Percentiles rank a stretch among this genome's conserved stretches.
Evolutionary conservation across 805 yeast genomes (phyloP).

Genomic region (Yarrowia sp.): DNA sequence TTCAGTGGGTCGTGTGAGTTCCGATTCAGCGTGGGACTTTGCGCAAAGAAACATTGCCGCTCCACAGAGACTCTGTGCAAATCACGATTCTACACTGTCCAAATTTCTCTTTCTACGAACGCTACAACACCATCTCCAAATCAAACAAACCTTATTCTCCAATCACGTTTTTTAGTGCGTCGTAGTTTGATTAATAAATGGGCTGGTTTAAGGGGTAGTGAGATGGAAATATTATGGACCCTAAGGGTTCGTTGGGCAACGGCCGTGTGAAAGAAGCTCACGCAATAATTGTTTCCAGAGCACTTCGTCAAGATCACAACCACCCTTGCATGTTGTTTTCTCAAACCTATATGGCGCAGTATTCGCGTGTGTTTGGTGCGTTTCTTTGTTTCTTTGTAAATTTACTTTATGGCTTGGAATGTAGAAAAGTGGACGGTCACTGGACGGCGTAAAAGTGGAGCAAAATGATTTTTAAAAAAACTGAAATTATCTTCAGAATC

Average conservation of each 20-base stretch:
- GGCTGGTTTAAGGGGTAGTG: background rate
- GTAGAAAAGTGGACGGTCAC: background rate
- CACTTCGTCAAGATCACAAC: too few species aligned
- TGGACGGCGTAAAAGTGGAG: too few species aligned
- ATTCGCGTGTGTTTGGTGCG: conserved; percentile 22
- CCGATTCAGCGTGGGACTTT: too few species aligned
- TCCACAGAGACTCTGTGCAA: background rate
- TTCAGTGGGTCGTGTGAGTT: too few species aligned
- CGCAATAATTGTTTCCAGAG: too few species aligned
- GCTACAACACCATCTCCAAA: too few species aligned
- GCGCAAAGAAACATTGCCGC: too few species aligned
- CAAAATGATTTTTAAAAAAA: too few species aligned
- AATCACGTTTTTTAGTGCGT: background rate
- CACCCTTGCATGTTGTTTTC: background rate
- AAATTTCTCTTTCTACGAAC: too few species aligned
- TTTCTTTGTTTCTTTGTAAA: background rate
- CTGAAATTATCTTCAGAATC: too few species aligned
- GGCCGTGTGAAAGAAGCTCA: too few species aligned
- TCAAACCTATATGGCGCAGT: conserved; percentile 8
- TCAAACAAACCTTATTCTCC: background rate
- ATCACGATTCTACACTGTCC: background rate
- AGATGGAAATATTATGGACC: background rate
- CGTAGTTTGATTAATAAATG: background rate
- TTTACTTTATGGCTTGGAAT: conserved; percentile 1
- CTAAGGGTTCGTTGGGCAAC: too few species aligned